These are phyloP conservation scores for Gaertneriomyces semiglobifer DNA, from an alignment of 192 early-diverging fungal species.

Conservation along the genomic window DNA sequence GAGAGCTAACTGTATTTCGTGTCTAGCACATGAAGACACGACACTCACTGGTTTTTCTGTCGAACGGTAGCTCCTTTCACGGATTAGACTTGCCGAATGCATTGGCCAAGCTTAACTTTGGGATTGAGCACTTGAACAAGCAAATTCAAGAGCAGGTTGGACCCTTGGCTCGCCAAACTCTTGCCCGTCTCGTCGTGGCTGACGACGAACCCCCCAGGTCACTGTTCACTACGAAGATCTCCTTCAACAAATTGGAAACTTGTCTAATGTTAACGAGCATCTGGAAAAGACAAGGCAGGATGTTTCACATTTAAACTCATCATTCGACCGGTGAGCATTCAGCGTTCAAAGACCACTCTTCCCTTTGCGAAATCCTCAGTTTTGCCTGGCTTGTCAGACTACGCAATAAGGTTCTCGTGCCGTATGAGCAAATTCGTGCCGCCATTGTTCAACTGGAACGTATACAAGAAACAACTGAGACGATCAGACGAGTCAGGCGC, in stretches of 20 bases:
- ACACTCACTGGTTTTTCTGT: neutral
- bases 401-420: slow-evolving; percentile 54
- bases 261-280: slow-evolving; percentile 56
- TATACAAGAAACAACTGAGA: slow-evolving; percentile 57
- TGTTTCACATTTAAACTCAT: slow-evolving; percentile 51
- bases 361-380: neutral
- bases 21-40: neutral
- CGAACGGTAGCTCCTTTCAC: slow-evolving; percentile 34
- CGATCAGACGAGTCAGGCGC: slow-evolving; percentile 55
- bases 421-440: slow-evolving; percentile 58
- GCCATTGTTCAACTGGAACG: slow-evolving; percentile 62
- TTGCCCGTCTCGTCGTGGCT: neutral
- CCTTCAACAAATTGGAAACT: slow-evolving; percentile 62
- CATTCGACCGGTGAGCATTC: slow-evolving; percentile 49
- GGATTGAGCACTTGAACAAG: slow-evolving; percentile 70
- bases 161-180: neutral
- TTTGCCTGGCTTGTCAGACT: slow-evolving; percentile 37
- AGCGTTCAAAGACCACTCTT: too few relatives aligned
- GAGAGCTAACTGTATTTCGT: neutral
- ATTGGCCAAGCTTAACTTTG: slow-evolving; percentile 63
- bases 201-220: slow-evolving; percentile 51
- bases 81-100: slow-evolving; percentile 62
- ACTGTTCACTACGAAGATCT: slow-evolving; percentile 65
- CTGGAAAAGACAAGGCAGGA: slow-evolving; percentile 52
- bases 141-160: slow-evolving; percentile 69